Evolutionary conservation across 495 filamentous ascomycete genomes (phyloP), one percentile per base, ranked within the genome.

Genomic region (Xylaria telfairii): DNA sequence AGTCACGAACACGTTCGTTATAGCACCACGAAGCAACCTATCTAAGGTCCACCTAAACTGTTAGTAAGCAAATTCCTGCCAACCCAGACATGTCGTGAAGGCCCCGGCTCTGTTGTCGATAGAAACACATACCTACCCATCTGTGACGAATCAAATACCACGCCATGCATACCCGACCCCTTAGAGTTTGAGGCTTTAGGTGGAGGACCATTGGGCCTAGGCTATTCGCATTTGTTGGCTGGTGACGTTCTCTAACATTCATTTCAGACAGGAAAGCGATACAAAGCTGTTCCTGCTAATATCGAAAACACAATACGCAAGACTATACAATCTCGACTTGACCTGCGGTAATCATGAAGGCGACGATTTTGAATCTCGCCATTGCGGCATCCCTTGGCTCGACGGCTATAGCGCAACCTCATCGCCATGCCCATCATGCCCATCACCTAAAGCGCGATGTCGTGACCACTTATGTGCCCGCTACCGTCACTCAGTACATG

Each of bases 401-500:
- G 42, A 77, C 77, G 41, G 84, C 77, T 12, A 73, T 77, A 42
- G 85, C 86, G 15, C 82, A 86, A 67, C 81, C 82, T 57, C 84
- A 87, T 71, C 78, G 81, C 65, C 68, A 87, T 71, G 77, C 79
- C 71, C 68, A 70, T 34, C 85, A 87, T 65, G 76, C 66, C 60
- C 81, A 83, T 67, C 81, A 78, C 37, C 83, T 82, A 74, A 78
- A 79, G 73, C 85, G 85, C 69, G 83, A 80, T 10, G 78, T 79
- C 53, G 74, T 77, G 47, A 79, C 80, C 19, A 78, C 75, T 24
- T 79, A 76, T 65, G 75, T 83, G 51, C 79, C 81, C 51, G 88
- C 89, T 41, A 88, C 86, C 49, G 84, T 88, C 19, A 83, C 86
- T 65, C 83, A 86, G 65, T 93, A 90, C 74, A 82, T 89, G 71